These are phyloP conservation scores for Phylloporus arenicola DNA, from an alignment of 768 basidiomycete species.

Conservation along the genomic window DNA sequence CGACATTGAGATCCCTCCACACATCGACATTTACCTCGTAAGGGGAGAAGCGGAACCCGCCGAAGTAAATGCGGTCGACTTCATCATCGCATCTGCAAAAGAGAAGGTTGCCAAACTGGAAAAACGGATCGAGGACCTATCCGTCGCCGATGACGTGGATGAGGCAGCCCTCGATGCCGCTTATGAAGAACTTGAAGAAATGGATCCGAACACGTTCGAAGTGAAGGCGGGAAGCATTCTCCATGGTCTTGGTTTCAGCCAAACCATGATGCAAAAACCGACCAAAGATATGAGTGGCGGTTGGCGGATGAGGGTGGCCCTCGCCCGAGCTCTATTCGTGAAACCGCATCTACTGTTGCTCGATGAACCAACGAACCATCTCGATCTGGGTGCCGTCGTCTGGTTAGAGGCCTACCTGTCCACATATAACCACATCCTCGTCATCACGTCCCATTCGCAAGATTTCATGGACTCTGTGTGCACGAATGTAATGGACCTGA, in stretches of 20 bases:
- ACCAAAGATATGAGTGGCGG: conserved; percentile 99
- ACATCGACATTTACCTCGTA: conserved; percentile 98
- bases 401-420: conserved; percentile 98
- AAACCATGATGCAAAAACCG: conserved; percentile 89
- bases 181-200: conserved; percentile 94
- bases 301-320: conserved; percentile 98
- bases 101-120: conserved; percentile 93
- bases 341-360: conserved; percentile 94
- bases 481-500: conserved; percentile 97
- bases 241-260: conserved; percentile 93
- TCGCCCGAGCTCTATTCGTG: conserved; percentile 92
- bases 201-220: conserved; percentile 95
- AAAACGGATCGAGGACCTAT: conserved; percentile 89
- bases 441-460: conserved; percentile 97
- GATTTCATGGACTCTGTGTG: conserved; percentile 99
- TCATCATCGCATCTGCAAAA: conserved; percentile 88
- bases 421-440: conserved; percentile 97
- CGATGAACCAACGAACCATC: conserved; percentile 89
- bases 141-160: conserved; percentile 83
- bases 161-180: conserved; percentile 81
- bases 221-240: conserved; percentile 92
- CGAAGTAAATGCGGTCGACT: conserved; percentile 94
- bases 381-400: conserved; percentile 96
- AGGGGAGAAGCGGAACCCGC: conserved; percentile 93
- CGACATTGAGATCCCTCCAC: conserved; percentile 88